phyloP scores from a whole-genome alignment of 176 grass and related monocot species.

The Oropetium thomaeum region DNA sequence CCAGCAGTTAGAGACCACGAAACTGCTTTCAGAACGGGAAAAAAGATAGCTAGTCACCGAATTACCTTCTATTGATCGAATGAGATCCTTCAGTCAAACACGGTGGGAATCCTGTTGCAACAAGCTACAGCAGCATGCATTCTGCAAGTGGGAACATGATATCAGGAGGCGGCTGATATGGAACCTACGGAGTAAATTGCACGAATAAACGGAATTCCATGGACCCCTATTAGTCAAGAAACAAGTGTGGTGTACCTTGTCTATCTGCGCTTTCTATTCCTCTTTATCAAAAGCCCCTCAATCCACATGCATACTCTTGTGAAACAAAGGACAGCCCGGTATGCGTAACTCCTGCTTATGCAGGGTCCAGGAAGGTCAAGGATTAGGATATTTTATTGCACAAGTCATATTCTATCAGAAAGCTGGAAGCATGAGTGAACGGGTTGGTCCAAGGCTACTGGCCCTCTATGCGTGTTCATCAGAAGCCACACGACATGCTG shows the following conservation, averaged over 20 bases:
- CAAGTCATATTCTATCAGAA: constrained; percentile 38
- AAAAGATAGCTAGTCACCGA: not conserved
- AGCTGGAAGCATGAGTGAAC: not conserved
- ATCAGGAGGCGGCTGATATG: constrained; percentile 25
- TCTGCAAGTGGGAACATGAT: constrained; percentile 19
- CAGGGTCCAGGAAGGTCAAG: no score
- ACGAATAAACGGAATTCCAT: constrained; percentile 39
- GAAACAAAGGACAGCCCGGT: no score
- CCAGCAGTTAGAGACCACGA: not conserved
- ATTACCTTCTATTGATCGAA: constrained; percentile 15
- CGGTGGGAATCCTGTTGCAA: not conserved
- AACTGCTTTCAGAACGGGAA: not conserved
- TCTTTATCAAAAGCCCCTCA: constrained; percentile 32
- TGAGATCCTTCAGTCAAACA: not conserved
- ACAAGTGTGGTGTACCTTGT: constrained; percentile 40
- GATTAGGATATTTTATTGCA: constrained; percentile 31
- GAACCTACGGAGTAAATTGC: constrained; percentile 29
- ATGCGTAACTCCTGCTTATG: no score
- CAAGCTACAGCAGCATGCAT: not conserved
- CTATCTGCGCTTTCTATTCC: constrained; percentile 23
- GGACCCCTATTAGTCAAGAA: constrained; percentile 41
- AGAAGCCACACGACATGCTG: constrained; percentile 15
- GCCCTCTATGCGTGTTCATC: not conserved
- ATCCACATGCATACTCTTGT: constrained; percentile 30
- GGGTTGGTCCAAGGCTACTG: constrained; percentile 11